A percentile compares a stretch with the other conserved stretches of the same genome.
Conservation (phyloP, 2,329 filamentous ascomycete genomes). For the Cladophialophora carrionii region DNA sequence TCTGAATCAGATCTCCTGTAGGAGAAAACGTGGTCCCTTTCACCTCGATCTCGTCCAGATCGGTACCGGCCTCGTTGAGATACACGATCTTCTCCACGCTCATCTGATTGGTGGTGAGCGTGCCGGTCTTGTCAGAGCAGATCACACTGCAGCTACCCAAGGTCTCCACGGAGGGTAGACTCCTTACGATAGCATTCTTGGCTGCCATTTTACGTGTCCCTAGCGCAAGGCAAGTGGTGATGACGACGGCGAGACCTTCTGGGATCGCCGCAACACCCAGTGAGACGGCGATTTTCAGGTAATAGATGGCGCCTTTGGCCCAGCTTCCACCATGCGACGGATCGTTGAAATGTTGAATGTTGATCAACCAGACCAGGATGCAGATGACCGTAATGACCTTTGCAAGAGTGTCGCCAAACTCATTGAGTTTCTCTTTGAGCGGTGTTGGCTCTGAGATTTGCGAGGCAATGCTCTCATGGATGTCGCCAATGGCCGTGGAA, state of each 20-base stretch:
- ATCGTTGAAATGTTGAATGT: slow-evolving; percentile 95
- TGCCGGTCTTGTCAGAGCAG: slow-evolving; percentile 99
- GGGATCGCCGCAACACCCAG: slow-evolving; percentile 74
- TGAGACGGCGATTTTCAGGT: slow-evolving; percentile 98
- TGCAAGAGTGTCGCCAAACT: slow-evolving; percentile 92
- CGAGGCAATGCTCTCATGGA: slow-evolving; percentile 96
- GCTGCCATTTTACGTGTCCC: slow-evolving; percentile 98
- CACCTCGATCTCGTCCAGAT: slow-evolving; percentile 82
- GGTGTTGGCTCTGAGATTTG: slow-evolving; percentile 98
- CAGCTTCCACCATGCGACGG: slow-evolving; percentile 90
- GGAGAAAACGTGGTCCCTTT: slow-evolving; percentile 93
- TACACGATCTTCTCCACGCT: slow-evolving; percentile 93
- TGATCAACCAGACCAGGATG: slow-evolving; percentile 96
- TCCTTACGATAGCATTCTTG: slow-evolving; percentile 96
- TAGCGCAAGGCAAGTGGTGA: slow-evolving; percentile 95
- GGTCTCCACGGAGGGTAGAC: slow-evolving; percentile 94
- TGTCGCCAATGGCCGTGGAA: slow-evolving; percentile 94
- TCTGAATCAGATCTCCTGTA: slow-evolving; percentile 70
- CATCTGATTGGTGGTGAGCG: slow-evolving; percentile 98
- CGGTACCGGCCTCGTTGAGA: slow-evolving; percentile 71
- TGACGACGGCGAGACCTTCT: slow-evolving; percentile 86
- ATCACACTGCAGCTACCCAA: slow-evolving; percentile 99
- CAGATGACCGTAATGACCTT: slow-evolving; percentile 99
- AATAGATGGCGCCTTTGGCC: slow-evolving; percentile 98
- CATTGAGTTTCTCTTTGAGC: slow-evolving; percentile 97